Base-by-base conservation (phyloP, 2,329 filamentous ascomycete genomes). In the Pseudogymnoascus sp. region DNA sequence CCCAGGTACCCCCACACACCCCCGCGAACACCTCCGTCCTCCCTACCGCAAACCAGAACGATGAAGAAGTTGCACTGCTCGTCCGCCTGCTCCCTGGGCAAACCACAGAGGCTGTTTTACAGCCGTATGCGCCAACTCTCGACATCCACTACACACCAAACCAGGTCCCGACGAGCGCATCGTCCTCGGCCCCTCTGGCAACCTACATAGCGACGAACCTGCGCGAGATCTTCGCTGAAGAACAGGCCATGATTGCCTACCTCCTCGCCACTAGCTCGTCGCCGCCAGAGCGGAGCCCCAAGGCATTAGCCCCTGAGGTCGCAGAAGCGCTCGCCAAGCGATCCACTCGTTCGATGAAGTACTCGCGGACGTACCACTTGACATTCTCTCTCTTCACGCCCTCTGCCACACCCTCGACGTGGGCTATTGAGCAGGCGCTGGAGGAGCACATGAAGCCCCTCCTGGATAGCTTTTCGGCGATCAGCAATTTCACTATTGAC, bases 401-500 rank as follows among this genome's bases (percentile, higher is more conserved):
- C 11, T 87, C 87, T 1, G 83, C 88, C 1, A 75, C 80, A 0
- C 95, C 95, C 1, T 96, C 89, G 34, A 89, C 88, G 8, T 99
- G 95, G 95, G 91, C 96, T 61, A 91, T 97, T 60, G 89, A 97
- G 67, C 77, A 83, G 37, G 92, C 93, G 0, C 82, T 97, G 8
- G 82, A 88, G 23, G 83, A 90, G 68, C 93, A 96, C 75, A 86
- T 99, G 75, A 80, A 84, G 62, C 93, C 95, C 0, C 82, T 97
- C 56, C 81, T 99, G 0, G 82, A 90, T 46, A 87, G 91, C 25
- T 84, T 97, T 28, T 84, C 86, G 0, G 82, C 88, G 0, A 96
- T 97, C 68, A 95, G 93, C 78, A 93, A 96, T 74, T 97, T 99
- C 72, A 96, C 93, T 12, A 88, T 97, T 60, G 93, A 97, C 72